Conservation (phyloP, 1,284 basidiomycete genomes). For the Sphaerobolus stellatus region DNA sequence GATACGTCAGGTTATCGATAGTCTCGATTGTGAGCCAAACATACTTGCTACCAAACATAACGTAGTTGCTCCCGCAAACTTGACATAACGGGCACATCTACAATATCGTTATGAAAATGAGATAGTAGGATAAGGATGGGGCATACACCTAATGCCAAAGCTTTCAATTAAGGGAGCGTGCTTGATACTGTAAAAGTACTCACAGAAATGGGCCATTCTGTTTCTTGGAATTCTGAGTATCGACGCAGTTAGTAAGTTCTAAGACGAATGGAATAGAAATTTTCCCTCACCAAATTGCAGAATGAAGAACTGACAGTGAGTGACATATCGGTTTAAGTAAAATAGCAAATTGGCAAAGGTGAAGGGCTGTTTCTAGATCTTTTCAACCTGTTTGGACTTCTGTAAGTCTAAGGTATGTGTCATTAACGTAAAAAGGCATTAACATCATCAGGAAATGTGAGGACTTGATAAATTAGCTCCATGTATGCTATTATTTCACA, state of each 20-base stretch:
- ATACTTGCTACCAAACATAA: not conserved
- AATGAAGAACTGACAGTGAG: not conserved
- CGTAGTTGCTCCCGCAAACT: not conserved
- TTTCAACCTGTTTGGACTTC: not conserved
- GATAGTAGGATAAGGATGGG: no score
- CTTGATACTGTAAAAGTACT: no score
- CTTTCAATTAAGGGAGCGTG: no score
- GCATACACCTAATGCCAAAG: no score
- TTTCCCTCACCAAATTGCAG: not conserved
- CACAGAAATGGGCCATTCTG: not conserved
- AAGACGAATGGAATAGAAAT: not conserved
- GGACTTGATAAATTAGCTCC: not conserved
- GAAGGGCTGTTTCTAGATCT: not conserved
- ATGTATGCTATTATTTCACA: not conserved
- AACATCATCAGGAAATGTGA: constrained; percentile 1
- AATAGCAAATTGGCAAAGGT: not conserved
- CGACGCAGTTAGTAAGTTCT: not conserved
- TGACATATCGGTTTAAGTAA: constrained; percentile 1
- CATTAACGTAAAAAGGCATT: not conserved
- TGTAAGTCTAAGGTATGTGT: not conserved
- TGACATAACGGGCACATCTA: not conserved
- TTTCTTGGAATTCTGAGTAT: not conserved
- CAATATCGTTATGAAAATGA: no score
- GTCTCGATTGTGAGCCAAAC: not conserved
- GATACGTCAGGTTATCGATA: not conserved